phyloP scores from a whole-genome alignment of 2,329 filamentous ascomycete species.

The Trichoderma atroviride region DNA sequence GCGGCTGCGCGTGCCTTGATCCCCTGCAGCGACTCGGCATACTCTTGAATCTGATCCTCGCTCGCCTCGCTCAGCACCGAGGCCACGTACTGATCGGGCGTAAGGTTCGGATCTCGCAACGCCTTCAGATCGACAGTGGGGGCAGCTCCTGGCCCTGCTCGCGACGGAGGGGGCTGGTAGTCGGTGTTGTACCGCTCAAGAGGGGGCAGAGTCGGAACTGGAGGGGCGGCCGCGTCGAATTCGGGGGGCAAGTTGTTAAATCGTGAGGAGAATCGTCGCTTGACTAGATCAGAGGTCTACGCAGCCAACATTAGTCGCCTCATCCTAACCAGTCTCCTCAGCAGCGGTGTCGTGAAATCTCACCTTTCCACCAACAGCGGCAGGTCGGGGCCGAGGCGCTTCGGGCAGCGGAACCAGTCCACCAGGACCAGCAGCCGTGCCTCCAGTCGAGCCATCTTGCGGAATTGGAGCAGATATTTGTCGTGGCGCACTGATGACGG shows the following conservation, averaged over 20 bases:
- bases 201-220: conserved; percentile 65
- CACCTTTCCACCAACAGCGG: conserved; percentile 60
- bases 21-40: conserved; percentile 73
- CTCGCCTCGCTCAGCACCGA: conserved; percentile 79
- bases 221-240: conserved; percentile 68
- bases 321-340: neutral
- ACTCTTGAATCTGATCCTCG: conserved; percentile 83
- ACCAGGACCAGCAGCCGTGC: neutral
- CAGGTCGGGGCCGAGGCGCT: conserved; percentile 47
- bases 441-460: conserved; percentile 47
- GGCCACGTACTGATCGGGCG: conserved; percentile 77
- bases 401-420: conserved; percentile 30
- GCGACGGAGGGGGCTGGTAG: conserved; percentile 57
- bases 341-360: conserved; percentile 21
- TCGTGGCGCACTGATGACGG: conserved; percentile 62
- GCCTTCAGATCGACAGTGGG: conserved; percentile 75
- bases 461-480: conserved; percentile 65
- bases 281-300: conserved; percentile 80
- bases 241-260: conserved; percentile 78
- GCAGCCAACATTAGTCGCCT: neutral
- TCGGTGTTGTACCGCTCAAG: conserved; percentile 60
- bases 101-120: conserved; percentile 76
- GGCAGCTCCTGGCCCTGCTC: conserved; percentile 55
- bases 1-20: conserved; percentile 76
- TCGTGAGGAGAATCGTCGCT: conserved; percentile 89